Evolutionary conservation across 164 flowering plant species (phyloP).

Genomic region (Stephania yunnanensis): DNA sequence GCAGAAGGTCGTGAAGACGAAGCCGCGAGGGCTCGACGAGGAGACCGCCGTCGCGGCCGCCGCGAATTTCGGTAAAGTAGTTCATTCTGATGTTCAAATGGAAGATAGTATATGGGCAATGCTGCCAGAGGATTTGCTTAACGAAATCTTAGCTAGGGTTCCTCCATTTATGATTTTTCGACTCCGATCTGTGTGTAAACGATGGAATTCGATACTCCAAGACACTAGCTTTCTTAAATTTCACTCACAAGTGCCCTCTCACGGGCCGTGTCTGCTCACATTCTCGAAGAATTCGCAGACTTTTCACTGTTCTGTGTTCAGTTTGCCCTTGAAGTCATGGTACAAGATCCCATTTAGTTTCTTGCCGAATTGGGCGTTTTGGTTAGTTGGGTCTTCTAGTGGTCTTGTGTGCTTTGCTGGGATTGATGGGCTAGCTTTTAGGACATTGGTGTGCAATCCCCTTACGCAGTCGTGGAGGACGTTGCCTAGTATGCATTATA

Average conservation of each 20-base stretch:
- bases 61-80: conserved; percentile 45
- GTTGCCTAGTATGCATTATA: conserved; percentile 79
- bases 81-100: conserved; percentile 74
- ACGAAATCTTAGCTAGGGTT: conserved; percentile 81
- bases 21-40: conserved; percentile 91
- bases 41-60: conserved; percentile 51
- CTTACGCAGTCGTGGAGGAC: conserved; percentile 81
- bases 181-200: conserved; percentile 75
- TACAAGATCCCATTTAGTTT: conserved; percentile 74
- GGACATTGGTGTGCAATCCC: conserved; percentile 78
- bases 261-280: conserved; percentile 85
- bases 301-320: conserved; percentile 77
- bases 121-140: conserved; percentile 85
- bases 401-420: conserved; percentile 93
- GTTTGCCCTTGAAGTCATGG: conserved; percentile 86
- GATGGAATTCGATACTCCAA: conserved; percentile 85
- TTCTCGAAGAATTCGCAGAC: conserved; percentile 74
- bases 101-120: conserved; percentile 91
- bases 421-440: conserved; percentile 67
- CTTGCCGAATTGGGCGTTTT: conserved; percentile 81
- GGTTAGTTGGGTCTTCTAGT: conserved; percentile 92
- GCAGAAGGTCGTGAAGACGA: conserved; percentile 75
- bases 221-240: conserved; percentile 74
- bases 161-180: conserved; percentile 90
- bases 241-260: conserved; percentile 78